Conservation (phyloP, 2,329 filamentous ascomycete genomes). For the Westerdykella sp. region DNA sequence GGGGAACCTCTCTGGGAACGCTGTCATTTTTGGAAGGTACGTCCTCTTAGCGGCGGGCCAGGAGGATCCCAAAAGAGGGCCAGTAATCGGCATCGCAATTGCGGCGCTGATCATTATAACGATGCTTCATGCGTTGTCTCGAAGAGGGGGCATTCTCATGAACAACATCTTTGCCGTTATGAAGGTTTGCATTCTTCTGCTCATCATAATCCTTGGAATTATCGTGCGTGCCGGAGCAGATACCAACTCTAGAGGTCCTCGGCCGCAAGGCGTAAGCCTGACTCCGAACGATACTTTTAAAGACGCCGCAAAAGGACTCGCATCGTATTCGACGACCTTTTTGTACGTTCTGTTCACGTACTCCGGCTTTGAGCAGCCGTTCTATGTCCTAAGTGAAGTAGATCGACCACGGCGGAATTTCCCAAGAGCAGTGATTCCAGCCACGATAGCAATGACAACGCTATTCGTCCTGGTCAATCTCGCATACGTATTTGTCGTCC, state of each 20-base stretch:
- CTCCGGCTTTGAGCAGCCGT: constrained; percentile 41
- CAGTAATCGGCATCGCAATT: constrained; percentile 45
- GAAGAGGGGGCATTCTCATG: constrained; percentile 46
- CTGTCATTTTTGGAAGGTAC: constrained; percentile 43
- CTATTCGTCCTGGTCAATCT: constrained; percentile 39
- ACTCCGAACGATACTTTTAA: constrained; percentile 19
- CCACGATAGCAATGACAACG: constrained; percentile 12
- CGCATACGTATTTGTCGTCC: constrained; percentile 41
- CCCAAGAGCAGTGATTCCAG: constrained; percentile 1
- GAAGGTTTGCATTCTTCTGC: constrained; percentile 45
- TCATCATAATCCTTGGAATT: constrained; percentile 41
- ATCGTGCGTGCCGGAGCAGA: constrained; percentile 3
- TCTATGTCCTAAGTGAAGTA: constrained; percentile 32
- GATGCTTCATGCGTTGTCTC: constrained; percentile 35
- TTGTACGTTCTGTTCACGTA: constrained; percentile 41
- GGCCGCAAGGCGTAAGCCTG: background rate
- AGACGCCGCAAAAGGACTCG: constrained; percentile 7
- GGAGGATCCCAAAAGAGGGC: constrained; percentile 14
- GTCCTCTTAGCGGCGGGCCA: constrained; percentile 35
- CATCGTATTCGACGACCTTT: constrained; percentile 38
- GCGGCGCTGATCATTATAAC: constrained; percentile 38
- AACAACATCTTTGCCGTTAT: constrained; percentile 48
- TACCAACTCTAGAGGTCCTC: no score
- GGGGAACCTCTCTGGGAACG: constrained; percentile 48
- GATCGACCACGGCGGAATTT: constrained; percentile 7